Evolutionary conservation across 2,329 filamentous ascomycete species (phyloP).

Genomic region (Epicoccum sorghinum): DNA sequence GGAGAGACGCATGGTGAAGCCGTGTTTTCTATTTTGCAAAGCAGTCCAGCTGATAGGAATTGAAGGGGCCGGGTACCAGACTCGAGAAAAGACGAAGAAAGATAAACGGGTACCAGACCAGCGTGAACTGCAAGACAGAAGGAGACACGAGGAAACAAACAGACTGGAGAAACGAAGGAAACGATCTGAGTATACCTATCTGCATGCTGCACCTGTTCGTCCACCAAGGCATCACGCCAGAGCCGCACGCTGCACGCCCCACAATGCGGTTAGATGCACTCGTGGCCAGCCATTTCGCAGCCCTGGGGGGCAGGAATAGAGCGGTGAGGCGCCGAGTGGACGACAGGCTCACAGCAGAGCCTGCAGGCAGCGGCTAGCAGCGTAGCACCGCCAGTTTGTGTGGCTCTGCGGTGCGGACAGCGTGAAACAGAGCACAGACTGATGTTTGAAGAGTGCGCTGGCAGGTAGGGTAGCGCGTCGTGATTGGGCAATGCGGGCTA

Average conservation of each 20-base stretch:
- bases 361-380: conserved; percentile 21
- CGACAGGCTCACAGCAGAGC: conserved; percentile 30
- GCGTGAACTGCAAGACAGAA: conserved; percentile 3
- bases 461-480: conserved; percentile 20
- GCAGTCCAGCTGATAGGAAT: conserved; percentile 6
- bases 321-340: conserved; percentile 42
- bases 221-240: conserved; percentile 13
- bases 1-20: conserved; percentile 34
- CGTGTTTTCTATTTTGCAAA: not conserved
- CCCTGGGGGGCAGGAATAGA: conserved; percentile 29
- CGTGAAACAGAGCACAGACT: conserved; percentile 41
- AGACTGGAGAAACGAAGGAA: conserved; percentile 4
- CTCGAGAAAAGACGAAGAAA: not conserved
- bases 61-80: conserved; percentile 3
- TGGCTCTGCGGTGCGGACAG: conserved; percentile 37
- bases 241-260: conserved; percentile 21
- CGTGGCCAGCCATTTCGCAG: conserved; percentile 20
- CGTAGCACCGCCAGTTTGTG: conserved; percentile 31
- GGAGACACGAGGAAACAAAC: conserved; percentile 14
- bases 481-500: conserved; percentile 38
- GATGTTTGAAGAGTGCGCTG: conserved; percentile 27
- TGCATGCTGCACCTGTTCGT: conserved; percentile 20
- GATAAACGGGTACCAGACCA: conserved; percentile 11
- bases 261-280: conserved; percentile 15
- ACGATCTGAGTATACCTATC: conserved; percentile 27